Evolutionary conservation across 140 eudicot species (phyloP), one percentile per base, ranked within the genome.

Genomic region (Ambrosia hybrid): DNA sequence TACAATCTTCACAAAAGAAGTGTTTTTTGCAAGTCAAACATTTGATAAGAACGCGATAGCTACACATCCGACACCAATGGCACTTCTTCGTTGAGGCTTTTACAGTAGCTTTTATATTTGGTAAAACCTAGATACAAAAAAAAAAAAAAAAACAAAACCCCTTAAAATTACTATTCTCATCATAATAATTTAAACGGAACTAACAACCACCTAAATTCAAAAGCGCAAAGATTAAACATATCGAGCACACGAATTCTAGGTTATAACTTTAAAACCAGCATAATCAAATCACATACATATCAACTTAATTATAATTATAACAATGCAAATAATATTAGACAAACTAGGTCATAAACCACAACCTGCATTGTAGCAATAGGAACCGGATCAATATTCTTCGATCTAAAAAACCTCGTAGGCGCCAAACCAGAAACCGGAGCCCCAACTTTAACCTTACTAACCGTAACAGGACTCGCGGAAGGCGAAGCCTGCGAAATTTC

Each of bases 341-440:
- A 30, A 30, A 30, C 34, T 37, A 36, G 16, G 52, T 5, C 55
- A 65, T 70, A 41, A 41, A 74, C 76, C 71, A 79, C 68, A 70
- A 94, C 99, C 99, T 94, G 91, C 94, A 88, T 78, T 78, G 97
- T 81, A 34, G 85, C 65, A 53, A 94, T 53, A 4, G 94, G 97
- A 3, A 80, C 65, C 2, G 87, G 85, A 65, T 94, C 97, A 0
- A 94, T 83, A 74, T 90, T 90, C 67, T 94, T 94, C 1, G 99
- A 94, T 55, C 99, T 77, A 30, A 94, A 93, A 60, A 80, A 56
- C 90, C 96, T 86, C 9, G 74, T 76, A n/a, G 78, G 51, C 37
- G 62, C 37, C 4, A 80, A 80, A 64, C 67, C 60, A 4, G 83
- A 64, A 49, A 74, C 78, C 16, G 82, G 66, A 45, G 51, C 57